Evolutionary conservation across 768 basidiomycete genomes (phyloP).

Genomic region (Lactifluus volemus): DNA sequence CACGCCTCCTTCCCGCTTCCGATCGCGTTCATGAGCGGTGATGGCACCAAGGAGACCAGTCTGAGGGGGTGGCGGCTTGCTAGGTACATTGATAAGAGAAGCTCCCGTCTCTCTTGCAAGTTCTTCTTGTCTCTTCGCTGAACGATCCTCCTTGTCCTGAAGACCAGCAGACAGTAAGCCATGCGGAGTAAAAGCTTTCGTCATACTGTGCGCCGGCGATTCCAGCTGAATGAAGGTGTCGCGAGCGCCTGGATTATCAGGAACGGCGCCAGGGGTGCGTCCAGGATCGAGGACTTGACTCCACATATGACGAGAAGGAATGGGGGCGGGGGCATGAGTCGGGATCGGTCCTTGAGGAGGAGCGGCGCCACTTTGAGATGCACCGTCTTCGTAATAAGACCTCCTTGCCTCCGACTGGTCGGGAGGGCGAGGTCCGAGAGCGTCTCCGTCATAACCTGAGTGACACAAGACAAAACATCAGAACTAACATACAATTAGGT

Average conservation of each 20-base stretch:
- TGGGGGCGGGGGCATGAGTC: conserved; percentile 21
- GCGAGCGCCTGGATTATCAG: conserved; percentile 27
- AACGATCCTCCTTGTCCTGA: conserved; percentile 92
- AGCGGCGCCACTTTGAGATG: conserved; percentile 4
- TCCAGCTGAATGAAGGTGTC: conserved; percentile 74
- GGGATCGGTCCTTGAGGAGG: conserved; percentile 6
- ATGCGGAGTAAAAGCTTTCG: conserved; percentile 91
- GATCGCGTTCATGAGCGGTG: conserved; percentile 88
- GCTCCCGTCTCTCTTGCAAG: conserved; percentile 85
- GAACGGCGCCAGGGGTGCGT: conserved; percentile 37
- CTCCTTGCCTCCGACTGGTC: conserved; percentile 51
- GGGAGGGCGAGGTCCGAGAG: conserved; percentile 38
- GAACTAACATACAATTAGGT: neutral
- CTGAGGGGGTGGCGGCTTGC: conserved; percentile 91
- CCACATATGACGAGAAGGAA: conserved; percentile 71
- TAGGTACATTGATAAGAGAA: conserved; percentile 91
- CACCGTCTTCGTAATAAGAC: conserved; percentile 46
- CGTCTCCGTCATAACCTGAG: conserved; percentile 33
- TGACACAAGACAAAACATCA: neutral
- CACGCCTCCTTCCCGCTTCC: conserved; percentile 90
- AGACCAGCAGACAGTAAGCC: conserved; percentile 91
- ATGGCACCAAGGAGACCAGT: conserved; percentile 94
- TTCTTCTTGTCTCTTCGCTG: conserved; percentile 92
- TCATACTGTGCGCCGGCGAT: conserved; percentile 60
- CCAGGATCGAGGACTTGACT: conserved; percentile 78